Conservation (phyloP, 306 rosid genomes). For the Fagus crenata region DNA sequence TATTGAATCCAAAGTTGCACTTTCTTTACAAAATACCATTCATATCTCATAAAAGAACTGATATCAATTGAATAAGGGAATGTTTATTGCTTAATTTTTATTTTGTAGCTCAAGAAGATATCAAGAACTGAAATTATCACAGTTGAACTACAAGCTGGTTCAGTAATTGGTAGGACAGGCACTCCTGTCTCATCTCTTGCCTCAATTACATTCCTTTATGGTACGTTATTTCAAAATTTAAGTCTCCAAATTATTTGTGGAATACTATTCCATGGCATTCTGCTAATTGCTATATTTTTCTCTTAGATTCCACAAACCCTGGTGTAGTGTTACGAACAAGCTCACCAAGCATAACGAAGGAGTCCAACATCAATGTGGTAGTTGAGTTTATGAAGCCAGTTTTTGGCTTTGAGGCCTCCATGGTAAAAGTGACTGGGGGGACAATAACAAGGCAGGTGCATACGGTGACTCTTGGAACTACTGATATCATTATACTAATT, state of each 20-base stretch:
- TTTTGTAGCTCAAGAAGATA: constrained; percentile 51
- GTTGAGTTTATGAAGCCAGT: constrained; percentile 75
- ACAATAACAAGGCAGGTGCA: constrained; percentile 63
- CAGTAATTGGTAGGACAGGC: constrained; percentile 51
- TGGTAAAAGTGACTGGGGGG: constrained; percentile 53
- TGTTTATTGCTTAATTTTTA: constrained; percentile 1
- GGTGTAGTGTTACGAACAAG: constrained; percentile 51
- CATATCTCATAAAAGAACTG: background rate
- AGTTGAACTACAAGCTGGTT: constrained; percentile 40
- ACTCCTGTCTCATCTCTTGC: constrained; percentile 55
- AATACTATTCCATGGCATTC: constrained; percentile 5
- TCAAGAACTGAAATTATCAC: constrained; percentile 46
- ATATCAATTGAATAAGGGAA: background rate
- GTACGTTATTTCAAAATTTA: constrained; percentile 31
- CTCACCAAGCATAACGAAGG: constrained; percentile 48
- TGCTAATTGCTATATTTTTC: constrained; percentile 13
- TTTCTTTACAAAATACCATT: no score
- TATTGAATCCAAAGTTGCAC: no score
- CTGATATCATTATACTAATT: no score
- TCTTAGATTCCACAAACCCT: constrained; percentile 49
- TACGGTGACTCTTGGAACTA: constrained; percentile 19
- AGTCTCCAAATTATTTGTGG: background rate
- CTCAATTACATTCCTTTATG: constrained; percentile 58
- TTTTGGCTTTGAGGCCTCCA: constrained; percentile 58
- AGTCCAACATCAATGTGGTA: constrained; percentile 40